Percentiles rank a stretch among this genome's conserved stretches.
Evolutionary conservation across 129 eudicot genomes (phyloP).

Genomic region (Gnaphalium uliginosum): DNA sequence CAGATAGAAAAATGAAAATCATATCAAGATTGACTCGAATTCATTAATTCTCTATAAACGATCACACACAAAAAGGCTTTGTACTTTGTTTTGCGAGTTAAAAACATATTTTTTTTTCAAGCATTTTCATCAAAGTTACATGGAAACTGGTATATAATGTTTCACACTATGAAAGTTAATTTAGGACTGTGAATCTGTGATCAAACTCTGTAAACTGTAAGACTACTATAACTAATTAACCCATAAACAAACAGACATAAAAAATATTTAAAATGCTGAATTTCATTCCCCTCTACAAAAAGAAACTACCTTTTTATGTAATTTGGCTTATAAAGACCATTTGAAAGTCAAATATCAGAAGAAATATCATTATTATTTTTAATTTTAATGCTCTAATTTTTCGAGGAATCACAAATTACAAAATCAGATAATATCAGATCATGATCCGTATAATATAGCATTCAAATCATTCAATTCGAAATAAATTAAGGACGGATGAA

Average conservation of each 20-base stretch:
- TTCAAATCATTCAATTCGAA: background rate
- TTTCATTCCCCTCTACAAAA: background rate
- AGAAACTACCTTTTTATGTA: background rate
- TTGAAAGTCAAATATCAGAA: background rate
- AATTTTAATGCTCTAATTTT: background rate
- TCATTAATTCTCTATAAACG: background rate
- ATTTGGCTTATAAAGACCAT: background rate
- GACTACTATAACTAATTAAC: no score
- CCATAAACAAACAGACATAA: background rate
- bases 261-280: background rate
- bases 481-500: background rate
- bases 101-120: background rate
- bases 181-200: no score
- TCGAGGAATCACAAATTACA: slow-evolving; percentile 4
- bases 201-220: no score
- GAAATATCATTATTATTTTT: background rate
- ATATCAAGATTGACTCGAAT: slow-evolving; percentile 3
- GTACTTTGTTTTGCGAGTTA: background rate
- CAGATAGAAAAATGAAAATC: background rate
- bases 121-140: background rate
- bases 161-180: no score
- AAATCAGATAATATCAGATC: background rate
- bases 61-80: slow-evolving; percentile 14
- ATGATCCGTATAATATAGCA: background rate
- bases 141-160: no score